Percentiles rank a stretch among this genome's conserved stretches.
Evolutionary conservation across 768 basidiomycete species (phyloP).

Genomic region (Pulveroboletus sp.): DNA sequence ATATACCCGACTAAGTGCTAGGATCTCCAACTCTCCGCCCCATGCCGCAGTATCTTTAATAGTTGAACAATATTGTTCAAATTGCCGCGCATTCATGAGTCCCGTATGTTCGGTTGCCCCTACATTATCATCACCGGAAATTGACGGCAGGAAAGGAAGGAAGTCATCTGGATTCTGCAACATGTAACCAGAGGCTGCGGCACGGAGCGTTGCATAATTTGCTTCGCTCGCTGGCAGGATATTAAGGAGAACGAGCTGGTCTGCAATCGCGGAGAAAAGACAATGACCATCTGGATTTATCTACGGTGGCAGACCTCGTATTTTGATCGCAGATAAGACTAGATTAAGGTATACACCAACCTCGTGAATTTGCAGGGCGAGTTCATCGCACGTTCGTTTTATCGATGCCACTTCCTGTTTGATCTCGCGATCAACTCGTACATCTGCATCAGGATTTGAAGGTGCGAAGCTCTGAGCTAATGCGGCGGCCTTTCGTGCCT

Average conservation of each 20-base stretch:
- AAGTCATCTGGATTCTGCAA: conserved; percentile 83
- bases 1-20: conserved; percentile 79
- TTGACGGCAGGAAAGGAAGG: conserved; percentile 83
- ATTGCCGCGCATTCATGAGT: conserved; percentile 64
- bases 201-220: conserved; percentile 57
- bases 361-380: conserved; percentile 64
- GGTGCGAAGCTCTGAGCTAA: conserved; percentile 50
- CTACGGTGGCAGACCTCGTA: conserved; percentile 38
- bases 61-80: conserved; percentile 68
- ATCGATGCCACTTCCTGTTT: conserved; percentile 67
- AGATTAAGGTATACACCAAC: conserved; percentile 33
- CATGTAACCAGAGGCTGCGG: conserved; percentile 77
- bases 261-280: conserved; percentile 89
- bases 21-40: conserved; percentile 98
- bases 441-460: conserved; percentile 57
- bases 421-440: conserved; percentile 57
- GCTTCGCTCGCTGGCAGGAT: conserved; percentile 57
- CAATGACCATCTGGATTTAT: conserved; percentile 96
- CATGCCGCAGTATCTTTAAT: conserved; percentile 85
- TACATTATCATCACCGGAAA: conserved; percentile 62
- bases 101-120: conserved; percentile 59
- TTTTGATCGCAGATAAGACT: not conserved
- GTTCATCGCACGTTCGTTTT: conserved; percentile 55
- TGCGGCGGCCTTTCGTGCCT: conserved; percentile 73
- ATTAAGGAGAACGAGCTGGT: conserved; percentile 78